Evolutionary conservation across 441 rosid genomes (phyloP), one percentile per base, ranked within the genome.

Genomic region (Brassica hybrid): DNA sequence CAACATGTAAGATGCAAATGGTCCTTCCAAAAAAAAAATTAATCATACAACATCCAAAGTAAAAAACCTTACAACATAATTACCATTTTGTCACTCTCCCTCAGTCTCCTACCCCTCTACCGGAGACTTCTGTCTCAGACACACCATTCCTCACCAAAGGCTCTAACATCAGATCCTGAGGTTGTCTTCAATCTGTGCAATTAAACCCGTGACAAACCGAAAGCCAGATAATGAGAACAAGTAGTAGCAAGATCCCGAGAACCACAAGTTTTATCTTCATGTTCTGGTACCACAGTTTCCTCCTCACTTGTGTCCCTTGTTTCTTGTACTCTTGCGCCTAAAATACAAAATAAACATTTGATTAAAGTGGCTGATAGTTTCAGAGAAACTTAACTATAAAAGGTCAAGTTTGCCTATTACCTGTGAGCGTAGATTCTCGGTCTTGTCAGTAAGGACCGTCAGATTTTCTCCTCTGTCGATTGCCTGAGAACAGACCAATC

Each of bases 271-370:
- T 94, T 48, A 94, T 92, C 88, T 94, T 94, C 97, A 91, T 91
- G 91, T 91, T 93, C 77, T 91, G 96, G 69, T 90, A 90, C 99
- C 99, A 94, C 93, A 94, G 81, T 73, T 89, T 94, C 69, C 87
- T 76, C 36, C 89, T 82, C 30, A 94, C 80, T 67, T 90, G 90
- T 12, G 92, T 86, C 30, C 97, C 99, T 17, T 85, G 88, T 73
- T 78, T 85, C 78, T 76, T 86, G 83, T 87, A 94, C 16, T 72
- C 85, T 58, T 88, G 96, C 9, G 97, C 95, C 98, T 91, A 8
- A 36, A 48, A 71, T 8, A 30, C 45, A 13, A 73, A 73, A 5
- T 1, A 34, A 45, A 18, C 76, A 52, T 25, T 4, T 38, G 41
- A 7, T 38, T 63, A 50, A 52, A 61, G 11, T 52, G 11, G 6